Conservation (phyloP, 768 basidiomycete species). For the Daedalea quercina region DNA sequence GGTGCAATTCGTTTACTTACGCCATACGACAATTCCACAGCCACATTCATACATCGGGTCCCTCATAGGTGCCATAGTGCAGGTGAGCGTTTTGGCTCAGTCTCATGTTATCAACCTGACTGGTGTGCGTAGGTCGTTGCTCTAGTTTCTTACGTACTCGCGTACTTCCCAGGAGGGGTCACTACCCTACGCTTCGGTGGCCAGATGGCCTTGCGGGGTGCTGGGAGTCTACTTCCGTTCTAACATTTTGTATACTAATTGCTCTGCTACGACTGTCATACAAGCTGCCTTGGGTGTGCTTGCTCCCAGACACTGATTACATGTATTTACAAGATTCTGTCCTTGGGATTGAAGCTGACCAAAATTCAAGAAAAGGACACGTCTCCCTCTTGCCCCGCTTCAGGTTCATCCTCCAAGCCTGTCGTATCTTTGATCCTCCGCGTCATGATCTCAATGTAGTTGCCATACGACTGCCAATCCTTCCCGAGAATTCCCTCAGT, state of each 20-base stretch:
- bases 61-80: slow-evolving; percentile 73
- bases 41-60: slow-evolving; percentile 83
- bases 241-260: not conserved
- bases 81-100: slow-evolving; percentile 35
- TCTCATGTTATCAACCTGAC: not conserved
- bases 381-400: not conserved
- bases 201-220: slow-evolving; percentile 77
- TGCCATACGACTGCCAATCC: slow-evolving; percentile 58
- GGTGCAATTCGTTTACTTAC: not conserved
- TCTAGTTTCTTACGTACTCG: slow-evolving; percentile 82
- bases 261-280: not conserved
- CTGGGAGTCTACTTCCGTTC: slow-evolving; percentile 74
- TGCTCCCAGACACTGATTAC: too few species aligned
- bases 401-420: slow-evolving; percentile 39
- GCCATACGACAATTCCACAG: slow-evolving; percentile 30
- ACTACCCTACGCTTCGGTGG: slow-evolving; percentile 78
- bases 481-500: slow-evolving; percentile 35
- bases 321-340: too few species aligned
- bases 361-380: not conserved
- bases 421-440: slow-evolving; percentile 60
- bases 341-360: too few species aligned
- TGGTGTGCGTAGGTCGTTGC: slow-evolving; percentile 53
- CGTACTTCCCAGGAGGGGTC: slow-evolving; percentile 91
- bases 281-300: not conserved
- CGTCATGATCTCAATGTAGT: slow-evolving; percentile 73